These are phyloP conservation scores for Simplicillium aogashimaense DNA, from an alignment of 2,329 filamentous ascomycete species.

Conservation along the genomic window DNA sequence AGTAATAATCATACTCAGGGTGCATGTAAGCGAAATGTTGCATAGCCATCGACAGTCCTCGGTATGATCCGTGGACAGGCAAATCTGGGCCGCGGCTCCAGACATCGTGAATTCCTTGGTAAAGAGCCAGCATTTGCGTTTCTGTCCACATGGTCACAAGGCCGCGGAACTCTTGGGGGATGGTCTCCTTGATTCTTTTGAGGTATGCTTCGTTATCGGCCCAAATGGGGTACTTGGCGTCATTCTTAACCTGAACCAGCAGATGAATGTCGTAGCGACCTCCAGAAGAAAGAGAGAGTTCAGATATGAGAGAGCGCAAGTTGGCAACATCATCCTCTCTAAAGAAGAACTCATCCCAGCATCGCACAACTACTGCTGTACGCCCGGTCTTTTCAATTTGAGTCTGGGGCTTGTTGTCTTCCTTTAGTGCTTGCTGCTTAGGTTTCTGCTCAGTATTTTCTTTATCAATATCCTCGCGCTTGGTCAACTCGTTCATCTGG, in stretches of 20 bases:
- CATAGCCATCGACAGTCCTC: constrained; percentile 87
- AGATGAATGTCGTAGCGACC: constrained; percentile 83
- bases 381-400: constrained; percentile 32
- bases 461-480: constrained; percentile 8
- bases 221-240: constrained; percentile 67
- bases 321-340: constrained; percentile 73
- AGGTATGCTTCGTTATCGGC: constrained; percentile 61
- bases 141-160: constrained; percentile 91
- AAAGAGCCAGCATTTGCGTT: constrained; percentile 82
- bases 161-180: constrained; percentile 78
- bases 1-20: constrained; percentile 83
- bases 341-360: constrained; percentile 74
- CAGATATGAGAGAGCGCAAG: constrained; percentile 73
- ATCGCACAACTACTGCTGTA: constrained; percentile 72
- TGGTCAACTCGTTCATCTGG: constrained; percentile 4
- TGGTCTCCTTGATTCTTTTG: constrained; percentile 54
- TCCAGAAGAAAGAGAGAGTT: constrained; percentile 70
- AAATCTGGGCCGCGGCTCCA: constrained; percentile 56
- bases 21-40: constrained; percentile 86
- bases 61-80: constrained; percentile 84
- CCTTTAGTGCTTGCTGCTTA: constrained; percentile 11
- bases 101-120: constrained; percentile 76
- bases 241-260: constrained; percentile 73
- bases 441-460: constrained; percentile 9
- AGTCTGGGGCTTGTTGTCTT: constrained; percentile 6